Percentiles rank a stretch among this genome's conserved stretches.
Conservation (phyloP, 2,329 filamentous ascomycete species). For the Pyrenophora seminiperda region DNA sequence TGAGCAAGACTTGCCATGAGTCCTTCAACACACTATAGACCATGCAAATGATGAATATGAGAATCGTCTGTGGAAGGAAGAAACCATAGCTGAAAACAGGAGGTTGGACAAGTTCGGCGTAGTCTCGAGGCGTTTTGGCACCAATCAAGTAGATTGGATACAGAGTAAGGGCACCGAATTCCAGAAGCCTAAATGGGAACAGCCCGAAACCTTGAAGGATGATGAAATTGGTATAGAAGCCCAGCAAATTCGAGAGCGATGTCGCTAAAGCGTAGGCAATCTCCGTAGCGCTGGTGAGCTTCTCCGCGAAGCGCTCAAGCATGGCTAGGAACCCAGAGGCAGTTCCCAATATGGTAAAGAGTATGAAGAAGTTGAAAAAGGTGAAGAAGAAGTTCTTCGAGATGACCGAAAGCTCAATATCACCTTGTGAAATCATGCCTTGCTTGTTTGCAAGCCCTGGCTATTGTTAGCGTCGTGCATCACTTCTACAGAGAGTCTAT, state of each 20-base stretch:
- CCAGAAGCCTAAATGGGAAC: slow-evolving; percentile 87
- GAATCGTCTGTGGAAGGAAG: slow-evolving; percentile 87
- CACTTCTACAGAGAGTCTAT: neutral
- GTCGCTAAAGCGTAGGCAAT: slow-evolving; percentile 76
- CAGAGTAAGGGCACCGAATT: slow-evolving; percentile 82
- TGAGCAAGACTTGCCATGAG: slow-evolving; percentile 80
- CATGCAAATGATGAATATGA: slow-evolving; percentile 93
- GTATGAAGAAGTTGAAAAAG: slow-evolving; percentile 98
- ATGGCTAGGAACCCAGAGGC: slow-evolving; percentile 74
- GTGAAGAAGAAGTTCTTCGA: slow-evolving; percentile 99
- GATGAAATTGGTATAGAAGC: slow-evolving; percentile 93
- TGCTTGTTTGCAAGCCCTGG: slow-evolving; percentile 81
- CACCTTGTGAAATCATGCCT: slow-evolving; percentile 92
- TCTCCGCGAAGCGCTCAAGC: slow-evolving; percentile 68
- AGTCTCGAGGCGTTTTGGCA: slow-evolving; percentile 88
- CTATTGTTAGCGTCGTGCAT: slow-evolving; percentile 7
- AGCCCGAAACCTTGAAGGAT: slow-evolving; percentile 92
- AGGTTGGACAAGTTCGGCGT: slow-evolving; percentile 78
- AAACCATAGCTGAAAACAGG: slow-evolving; percentile 95
- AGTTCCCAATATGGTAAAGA: slow-evolving; percentile 88
- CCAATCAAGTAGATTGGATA: slow-evolving; percentile 80
- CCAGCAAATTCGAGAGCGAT: slow-evolving; percentile 74
- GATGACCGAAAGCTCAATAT: slow-evolving; percentile 91
- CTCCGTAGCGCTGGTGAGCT: slow-evolving; percentile 76
- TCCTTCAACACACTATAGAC: slow-evolving; percentile 87